phyloP scores from a whole-genome alignment of 805 yeast genomes.

The Candida ortonii region DNA sequence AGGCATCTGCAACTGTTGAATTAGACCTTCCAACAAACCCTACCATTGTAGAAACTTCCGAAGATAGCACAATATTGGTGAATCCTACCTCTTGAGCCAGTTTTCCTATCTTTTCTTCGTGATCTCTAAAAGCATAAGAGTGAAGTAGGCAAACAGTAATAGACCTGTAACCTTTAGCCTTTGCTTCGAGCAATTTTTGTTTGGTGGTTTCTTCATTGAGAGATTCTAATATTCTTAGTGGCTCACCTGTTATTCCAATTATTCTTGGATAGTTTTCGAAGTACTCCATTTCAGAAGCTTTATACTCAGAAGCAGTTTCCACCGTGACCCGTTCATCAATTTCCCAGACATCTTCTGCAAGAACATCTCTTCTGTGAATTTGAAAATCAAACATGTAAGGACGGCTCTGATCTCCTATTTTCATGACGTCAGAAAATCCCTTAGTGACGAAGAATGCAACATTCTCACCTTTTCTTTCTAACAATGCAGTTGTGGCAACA shows the following conservation, averaged over 20 bases:
- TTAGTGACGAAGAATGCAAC: constrained; percentile 82
- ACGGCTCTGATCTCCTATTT: constrained; percentile 87
- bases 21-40: constrained; percentile 70
- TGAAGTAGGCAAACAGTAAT: constrained; percentile 71
- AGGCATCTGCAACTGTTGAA: constrained; percentile 77
- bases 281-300: constrained; percentile 38
- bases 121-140: constrained; percentile 66
- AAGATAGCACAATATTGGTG: constrained; percentile 60
- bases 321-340: constrained; percentile 86
- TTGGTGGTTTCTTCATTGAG: constrained; percentile 46
- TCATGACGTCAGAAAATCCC: constrained; percentile 79
- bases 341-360: constrained; percentile 75
- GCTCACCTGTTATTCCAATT: constrained; percentile 63
- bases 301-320: constrained; percentile 34
- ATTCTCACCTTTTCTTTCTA: constrained; percentile 86
- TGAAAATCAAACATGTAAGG: constrained; percentile 84
- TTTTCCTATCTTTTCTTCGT: constrained; percentile 55
- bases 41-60: constrained; percentile 71
- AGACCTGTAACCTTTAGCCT: constrained; percentile 57
- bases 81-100: constrained; percentile 67
- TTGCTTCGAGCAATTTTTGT: constrained; percentile 40
- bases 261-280: constrained; percentile 62
- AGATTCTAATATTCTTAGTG: constrained; percentile 49
- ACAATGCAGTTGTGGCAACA: constrained; percentile 88
- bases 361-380: constrained; percentile 62